Base-by-base conservation (phyloP, 352 stramenopile genomes). In the Pelagophyceae sp. region DNA sequence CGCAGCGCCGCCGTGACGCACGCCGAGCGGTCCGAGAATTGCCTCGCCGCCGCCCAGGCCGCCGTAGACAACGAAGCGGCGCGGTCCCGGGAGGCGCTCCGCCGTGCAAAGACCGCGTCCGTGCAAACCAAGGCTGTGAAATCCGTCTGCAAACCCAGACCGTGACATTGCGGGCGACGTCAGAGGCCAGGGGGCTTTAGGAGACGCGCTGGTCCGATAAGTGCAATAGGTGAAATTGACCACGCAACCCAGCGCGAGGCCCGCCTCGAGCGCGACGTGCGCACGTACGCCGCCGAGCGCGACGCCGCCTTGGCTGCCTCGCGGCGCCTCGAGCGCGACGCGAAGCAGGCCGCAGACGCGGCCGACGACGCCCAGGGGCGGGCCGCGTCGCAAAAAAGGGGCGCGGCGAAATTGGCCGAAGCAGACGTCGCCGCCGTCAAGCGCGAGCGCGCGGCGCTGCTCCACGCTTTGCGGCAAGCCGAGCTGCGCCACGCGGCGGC, bases 401-500 rank as follows among this genome's bases (percentile, higher is more conserved):
- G 60, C 25, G 31, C 20, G 35, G 67, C 67, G 67, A 74, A 23
- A 54, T 54, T n/a, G 35, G 5, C 17, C 35, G 15, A 58, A 0
- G 35, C 17, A 6, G 35, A 74, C 19, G 3, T 74, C 15, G 1
- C 33, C 1, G 11, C 6, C 11, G 2, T 74, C 17, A 2, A n/a
- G 23, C 67, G 67, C 35, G 67, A 74, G 67, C 67, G 67, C 67
- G 37, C 1, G 2, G 67, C 67, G 2, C 67, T 74, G 15, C 67
- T 74, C 27, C n/a, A n/a, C n/a, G n/a, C n/a, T n/a, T n/a, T n/a
- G n/a, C n/a, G n/a, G n/a, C n/a, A n/a, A n/a, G 35, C 35, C 5
- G 5, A 33, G 5, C 35, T 58, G 15, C 67, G 67, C 11, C 11
- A 50, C 45, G 23, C 11, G 45, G 45, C 45, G 11, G 23, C 45